Percentiles rank a stretch among this genome's conserved stretches.
These are phyloP conservation scores for Acanthochlamys bracteata DNA, from an alignment of 106 monocot genomes.

Conservation along the genomic window DNA sequence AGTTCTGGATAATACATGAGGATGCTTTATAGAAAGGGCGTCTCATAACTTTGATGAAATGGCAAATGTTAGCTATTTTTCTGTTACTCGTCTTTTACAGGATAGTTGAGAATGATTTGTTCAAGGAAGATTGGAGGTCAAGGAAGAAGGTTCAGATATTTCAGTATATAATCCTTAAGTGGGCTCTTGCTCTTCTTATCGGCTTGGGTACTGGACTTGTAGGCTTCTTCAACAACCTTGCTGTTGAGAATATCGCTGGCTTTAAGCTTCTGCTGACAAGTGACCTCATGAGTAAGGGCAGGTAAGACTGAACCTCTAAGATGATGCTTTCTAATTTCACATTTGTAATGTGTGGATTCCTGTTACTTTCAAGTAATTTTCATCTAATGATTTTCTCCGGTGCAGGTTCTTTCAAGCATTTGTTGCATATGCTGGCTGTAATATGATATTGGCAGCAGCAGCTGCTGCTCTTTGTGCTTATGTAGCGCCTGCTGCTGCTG, in stretches of 20 bases:
- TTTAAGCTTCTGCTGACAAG: slow-evolving; percentile 66
- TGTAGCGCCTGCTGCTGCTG: slow-evolving; percentile 83
- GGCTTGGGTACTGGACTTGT: slow-evolving; percentile 56
- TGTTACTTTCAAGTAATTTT: not conserved
- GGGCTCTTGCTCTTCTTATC: slow-evolving; percentile 69
- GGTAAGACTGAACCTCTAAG: slow-evolving; percentile 22
- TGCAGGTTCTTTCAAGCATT: slow-evolving; percentile 62
- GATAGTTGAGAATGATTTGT: slow-evolving; percentile 80
- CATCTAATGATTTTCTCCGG: slow-evolving; percentile 28
- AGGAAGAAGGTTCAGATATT: slow-evolving; percentile 70
- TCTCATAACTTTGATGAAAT: too few species aligned
- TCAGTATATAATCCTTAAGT: slow-evolving; percentile 69
- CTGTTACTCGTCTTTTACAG: slow-evolving; percentile 19
- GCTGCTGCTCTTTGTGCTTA: slow-evolving; percentile 82
- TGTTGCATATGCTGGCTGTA: slow-evolving; percentile 51
- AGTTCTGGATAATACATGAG: too few species aligned
- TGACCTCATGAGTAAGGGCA: slow-evolving; percentile 51
- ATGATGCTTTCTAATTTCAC: not conserved
- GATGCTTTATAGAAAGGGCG: too few species aligned
- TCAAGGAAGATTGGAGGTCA: slow-evolving; percentile 84
- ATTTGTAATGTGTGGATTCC: not conserved
- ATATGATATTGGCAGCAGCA: slow-evolving; percentile 41
- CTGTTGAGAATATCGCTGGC: slow-evolving; percentile 83
- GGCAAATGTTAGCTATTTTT: not conserved
- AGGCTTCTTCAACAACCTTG: slow-evolving; percentile 86